Conservation (phyloP, 768 basidiomycete species). For the Kwoniella bestiolae region DNA sequence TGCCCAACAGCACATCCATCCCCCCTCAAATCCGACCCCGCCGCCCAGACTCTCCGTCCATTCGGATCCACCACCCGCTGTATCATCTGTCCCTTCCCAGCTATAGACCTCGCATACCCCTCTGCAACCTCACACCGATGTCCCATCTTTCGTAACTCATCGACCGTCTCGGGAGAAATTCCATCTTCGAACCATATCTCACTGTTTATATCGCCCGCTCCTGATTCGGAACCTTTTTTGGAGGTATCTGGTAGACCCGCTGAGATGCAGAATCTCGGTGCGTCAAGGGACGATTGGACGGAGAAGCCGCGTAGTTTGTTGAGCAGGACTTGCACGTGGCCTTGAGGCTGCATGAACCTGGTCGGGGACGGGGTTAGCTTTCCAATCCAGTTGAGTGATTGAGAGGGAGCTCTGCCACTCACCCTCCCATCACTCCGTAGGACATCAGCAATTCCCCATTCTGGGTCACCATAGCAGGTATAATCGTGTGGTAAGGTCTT, state of each 20-base stretch:
- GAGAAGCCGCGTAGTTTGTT: conserved; percentile 87
- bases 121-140: conserved; percentile 72
- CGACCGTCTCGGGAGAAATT: conserved; percentile 67
- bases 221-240: conserved; percentile 57
- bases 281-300: conserved; percentile 86
- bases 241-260: conserved; percentile 72
- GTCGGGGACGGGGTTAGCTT: too few relatives aligned
- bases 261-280: conserved; percentile 95
- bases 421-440: conserved; percentile 72
- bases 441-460: conserved; percentile 40
- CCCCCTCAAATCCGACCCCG: conserved; percentile 84
- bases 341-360: conserved; percentile 75
- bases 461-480: conserved; percentile 48
- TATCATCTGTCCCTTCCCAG: conserved; percentile 67
- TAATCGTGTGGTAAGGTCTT: conserved; percentile 90
- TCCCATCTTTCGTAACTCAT: conserved; percentile 78
- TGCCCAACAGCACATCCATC: conserved; percentile 88
- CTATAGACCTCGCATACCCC: conserved; percentile 65
- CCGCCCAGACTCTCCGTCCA: conserved; percentile 81
- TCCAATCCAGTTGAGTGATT: too few relatives aligned
- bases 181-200: conserved; percentile 89
- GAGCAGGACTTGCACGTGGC: conserved; percentile 90
- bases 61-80: conserved; percentile 74
- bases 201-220: conserved; percentile 73
- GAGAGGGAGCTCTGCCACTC: conserved; percentile 5